Conservation (phyloP, 257 asterid species). For the Cordia subcordata region DNA sequence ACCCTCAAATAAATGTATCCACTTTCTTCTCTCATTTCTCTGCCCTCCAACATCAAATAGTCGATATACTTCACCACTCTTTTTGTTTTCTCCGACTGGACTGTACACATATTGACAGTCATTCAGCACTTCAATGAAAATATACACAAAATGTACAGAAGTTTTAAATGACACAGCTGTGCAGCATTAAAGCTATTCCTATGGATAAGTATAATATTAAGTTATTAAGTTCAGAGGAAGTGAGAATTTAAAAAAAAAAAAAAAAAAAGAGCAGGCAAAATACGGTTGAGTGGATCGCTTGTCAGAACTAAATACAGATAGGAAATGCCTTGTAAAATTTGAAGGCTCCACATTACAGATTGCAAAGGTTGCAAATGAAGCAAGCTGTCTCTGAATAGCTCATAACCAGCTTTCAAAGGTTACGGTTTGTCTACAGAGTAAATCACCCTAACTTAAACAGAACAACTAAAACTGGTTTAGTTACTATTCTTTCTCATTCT, state of each 20-base stretch:
- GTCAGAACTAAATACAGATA: too few relatives aligned
- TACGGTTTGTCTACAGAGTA: too few relatives aligned
- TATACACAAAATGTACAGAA: not conserved
- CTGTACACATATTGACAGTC: slow-evolving; percentile 50
- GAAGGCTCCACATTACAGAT: too few relatives aligned
- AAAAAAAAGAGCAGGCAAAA: not conserved
- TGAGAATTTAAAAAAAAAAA: not conserved
- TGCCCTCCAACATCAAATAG: slow-evolving; percentile 99
- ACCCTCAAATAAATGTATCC: slow-evolving; percentile 99
- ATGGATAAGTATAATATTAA: too few relatives aligned
- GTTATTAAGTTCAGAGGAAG: not conserved
- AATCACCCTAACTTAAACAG: too few relatives aligned
- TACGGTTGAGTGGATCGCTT: too few relatives aligned
- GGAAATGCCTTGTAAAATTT: too few relatives aligned
- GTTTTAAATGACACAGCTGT: not conserved
- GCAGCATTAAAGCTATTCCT: not conserved
- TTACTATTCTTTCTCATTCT: not conserved
- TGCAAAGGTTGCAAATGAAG: too few relatives aligned
- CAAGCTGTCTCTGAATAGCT: too few relatives aligned
- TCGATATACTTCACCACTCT: slow-evolving; percentile 91
- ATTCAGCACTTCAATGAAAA: too few relatives aligned
- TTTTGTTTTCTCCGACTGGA: slow-evolving; percentile 97
- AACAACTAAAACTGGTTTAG: too few relatives aligned
- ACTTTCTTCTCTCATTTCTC: slow-evolving; percentile 97
- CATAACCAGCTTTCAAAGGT: too few relatives aligned